Evolutionary conservation across 495 filamentous ascomycete species (phyloP), one percentile per base, ranked within the genome.

Genomic region (Talaromyces liani): DNA sequence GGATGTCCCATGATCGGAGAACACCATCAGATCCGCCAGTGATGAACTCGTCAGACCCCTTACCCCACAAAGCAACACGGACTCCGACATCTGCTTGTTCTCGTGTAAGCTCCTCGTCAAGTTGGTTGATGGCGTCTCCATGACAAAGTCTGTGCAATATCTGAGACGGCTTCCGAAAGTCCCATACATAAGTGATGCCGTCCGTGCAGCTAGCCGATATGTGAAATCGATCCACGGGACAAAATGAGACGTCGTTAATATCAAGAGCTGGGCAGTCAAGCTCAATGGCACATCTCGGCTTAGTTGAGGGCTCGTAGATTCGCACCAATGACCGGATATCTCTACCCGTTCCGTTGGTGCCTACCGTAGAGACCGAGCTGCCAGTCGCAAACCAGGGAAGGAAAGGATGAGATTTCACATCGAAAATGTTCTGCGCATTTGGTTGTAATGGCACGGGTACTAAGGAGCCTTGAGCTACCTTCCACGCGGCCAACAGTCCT

Each of bases 21-120:
- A 88, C 78, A 1, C 94, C 93, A 69, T 98, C 94, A 0, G 92
- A 94, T 3, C 88, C 88, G 2, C 93, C 94, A n/a, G 90, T 96
- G 68, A 93, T 96, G 54, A 97, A 84, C 0, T 89, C 79, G 58
- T 89, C 85, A 5, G 80, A 74, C 0, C 81, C 81, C 3, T 80
- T 78, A 2, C 89, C 92, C 93, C 93, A 98, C 1, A 89, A 76
- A 1, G 85, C 85, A 65, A 94, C 88, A 39, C 88, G 88, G 4
- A 97, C 87, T 0, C 94, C 94, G 0, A 88, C 87, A 69, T 98
- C 94, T 22, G 84, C 84, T 4, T 79, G 66, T 66, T 95, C 91
- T 20, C 86, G 76, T 22, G 82, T 68, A 0, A 83, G 62, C 25
- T 80, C 69, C 29, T 82, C 83, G 34, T 84, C 75, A 1, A 86